phyloP scores from a whole-genome alignment of 140 eudicot genomes.

The Senecio squalidus region DNA sequence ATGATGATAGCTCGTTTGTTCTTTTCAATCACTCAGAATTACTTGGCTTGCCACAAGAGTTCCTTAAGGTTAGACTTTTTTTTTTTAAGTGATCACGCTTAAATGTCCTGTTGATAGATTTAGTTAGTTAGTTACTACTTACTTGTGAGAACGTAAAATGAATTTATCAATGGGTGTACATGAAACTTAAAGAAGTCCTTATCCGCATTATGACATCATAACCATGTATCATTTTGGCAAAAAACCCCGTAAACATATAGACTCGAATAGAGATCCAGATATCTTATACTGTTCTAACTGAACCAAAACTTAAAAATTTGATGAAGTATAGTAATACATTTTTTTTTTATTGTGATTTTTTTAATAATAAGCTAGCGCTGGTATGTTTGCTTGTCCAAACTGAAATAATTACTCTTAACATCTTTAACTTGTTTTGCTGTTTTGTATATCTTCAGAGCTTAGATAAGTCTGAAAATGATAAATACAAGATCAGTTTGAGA shows the following conservation, averaged over 20 bases:
- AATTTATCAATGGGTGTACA: not conserved
- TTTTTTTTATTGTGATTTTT: slow-evolving; percentile 1
- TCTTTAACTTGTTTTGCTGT: not conserved
- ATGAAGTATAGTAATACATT: not conserved
- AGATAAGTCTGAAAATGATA: slow-evolving; percentile 59
- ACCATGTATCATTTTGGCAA: not conserved
- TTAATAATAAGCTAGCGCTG: not conserved
- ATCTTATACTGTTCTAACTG: not conserved
- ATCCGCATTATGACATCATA: not conserved
- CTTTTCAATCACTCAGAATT: slow-evolving; percentile 66
- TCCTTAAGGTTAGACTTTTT: slow-evolving; percentile 45
- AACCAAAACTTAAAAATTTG: not conserved
- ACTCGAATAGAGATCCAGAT: not conserved
- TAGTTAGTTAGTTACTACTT: not conserved
- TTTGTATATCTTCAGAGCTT: slow-evolving; percentile 47
- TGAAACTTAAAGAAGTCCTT: not conserved
- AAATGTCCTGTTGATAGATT: no score
- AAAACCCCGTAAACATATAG: not conserved
- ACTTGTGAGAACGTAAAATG: not conserved
- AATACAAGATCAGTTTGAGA: slow-evolving; percentile 56
- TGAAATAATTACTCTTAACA: not conserved
- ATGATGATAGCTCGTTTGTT: slow-evolving; percentile 55
- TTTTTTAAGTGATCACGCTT: not conserved
- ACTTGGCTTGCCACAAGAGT: slow-evolving; percentile 73
- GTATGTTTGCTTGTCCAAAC: not conserved